phyloP scores from a whole-genome alignment of 2,329 filamentous ascomycete genomes.

The Ilyonectria robusta region DNA sequence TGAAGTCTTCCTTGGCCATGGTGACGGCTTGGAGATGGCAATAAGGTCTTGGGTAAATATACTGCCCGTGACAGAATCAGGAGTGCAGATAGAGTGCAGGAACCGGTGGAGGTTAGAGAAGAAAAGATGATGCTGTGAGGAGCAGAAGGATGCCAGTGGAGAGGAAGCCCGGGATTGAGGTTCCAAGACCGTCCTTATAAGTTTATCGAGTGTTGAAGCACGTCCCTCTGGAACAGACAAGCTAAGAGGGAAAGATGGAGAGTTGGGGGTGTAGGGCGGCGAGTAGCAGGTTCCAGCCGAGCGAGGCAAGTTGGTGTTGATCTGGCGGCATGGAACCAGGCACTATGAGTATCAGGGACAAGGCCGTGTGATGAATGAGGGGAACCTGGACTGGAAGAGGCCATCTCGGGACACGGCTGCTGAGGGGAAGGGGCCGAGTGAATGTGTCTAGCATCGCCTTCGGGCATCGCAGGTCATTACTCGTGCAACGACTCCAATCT shows the following conservation, averaged over 20 bases:
- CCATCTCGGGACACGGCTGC: not conserved
- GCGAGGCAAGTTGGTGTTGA: not conserved
- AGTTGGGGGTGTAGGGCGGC: conserved; percentile 3
- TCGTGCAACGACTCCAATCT: conserved; percentile 12
- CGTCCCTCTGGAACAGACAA: conserved; percentile 25
- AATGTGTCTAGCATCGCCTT: not conserved
- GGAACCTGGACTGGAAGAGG: not conserved
- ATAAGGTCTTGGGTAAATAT: not conserved
- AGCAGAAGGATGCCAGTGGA: conserved; percentile 30
- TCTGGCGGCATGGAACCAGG: not conserved
- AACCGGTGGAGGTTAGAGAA: conserved; percentile 9
- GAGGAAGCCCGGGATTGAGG: conserved; percentile 22
- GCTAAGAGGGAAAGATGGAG: conserved; percentile 10
- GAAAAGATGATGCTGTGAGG: conserved; percentile 12
- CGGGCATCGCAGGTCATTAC: conserved; percentile 11
- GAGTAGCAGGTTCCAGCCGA: conserved; percentile 10
- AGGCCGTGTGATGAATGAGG: conserved; percentile 8
- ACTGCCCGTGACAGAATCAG: no score
- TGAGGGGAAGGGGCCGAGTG: conserved; percentile 5
- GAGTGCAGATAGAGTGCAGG: not conserved
- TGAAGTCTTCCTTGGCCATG: conserved; percentile 40
- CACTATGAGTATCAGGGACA: conserved; percentile 4
- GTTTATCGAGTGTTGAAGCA: conserved; percentile 29
- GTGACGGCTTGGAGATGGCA: conserved; percentile 16
- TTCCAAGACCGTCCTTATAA: conserved; percentile 39